phyloP scores from a whole-genome alignment of 2,329 filamentous ascomycete genomes.

The Thielaviopsis punctulata region DNA sequence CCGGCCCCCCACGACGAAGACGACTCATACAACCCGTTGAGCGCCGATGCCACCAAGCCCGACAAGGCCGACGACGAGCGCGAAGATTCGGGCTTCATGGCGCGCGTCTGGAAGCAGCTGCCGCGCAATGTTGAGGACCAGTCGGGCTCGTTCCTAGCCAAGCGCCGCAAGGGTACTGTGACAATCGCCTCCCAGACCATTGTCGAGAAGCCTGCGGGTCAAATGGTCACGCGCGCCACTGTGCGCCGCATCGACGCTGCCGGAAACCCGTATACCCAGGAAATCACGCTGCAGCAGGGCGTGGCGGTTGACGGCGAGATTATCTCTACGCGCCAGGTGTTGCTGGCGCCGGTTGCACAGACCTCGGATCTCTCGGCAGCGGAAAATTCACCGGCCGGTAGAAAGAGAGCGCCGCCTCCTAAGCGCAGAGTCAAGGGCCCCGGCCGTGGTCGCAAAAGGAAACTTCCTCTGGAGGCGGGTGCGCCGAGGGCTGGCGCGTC shows the following conservation, averaged over 20 bases:
- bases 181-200: conserved; percentile 36
- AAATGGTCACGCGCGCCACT: conserved; percentile 58
- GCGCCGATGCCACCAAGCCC: conserved; percentile 29
- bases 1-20: conserved; percentile 45
- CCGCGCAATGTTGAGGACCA: conserved; percentile 38
- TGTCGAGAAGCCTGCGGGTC: conserved; percentile 26
- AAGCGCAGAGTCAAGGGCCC: conserved; percentile 59
- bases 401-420: conserved; percentile 53
- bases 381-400: conserved; percentile 21
- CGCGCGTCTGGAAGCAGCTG: conserved; percentile 45
- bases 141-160: conserved; percentile 38
- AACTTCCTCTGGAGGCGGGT: conserved; percentile 32
- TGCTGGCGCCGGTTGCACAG: conserved; percentile 37
- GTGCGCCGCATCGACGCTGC: conserved; percentile 62
- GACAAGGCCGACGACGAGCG: conserved; percentile 50
- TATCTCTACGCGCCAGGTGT: conserved; percentile 37
- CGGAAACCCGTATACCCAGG: conserved; percentile 70
- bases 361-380: conserved; percentile 36
- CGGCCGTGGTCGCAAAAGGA: conserved; percentile 63
- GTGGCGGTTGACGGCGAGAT: conserved; percentile 71
- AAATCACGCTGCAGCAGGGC: conserved; percentile 65
- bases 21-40: conserved; percentile 33
- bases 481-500: conserved; percentile 21
- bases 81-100: conserved; percentile 32
- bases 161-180: conserved; percentile 43